Conservation (phyloP, 768 basidiomycete species). For the Dioszegia hungarica region DNA sequence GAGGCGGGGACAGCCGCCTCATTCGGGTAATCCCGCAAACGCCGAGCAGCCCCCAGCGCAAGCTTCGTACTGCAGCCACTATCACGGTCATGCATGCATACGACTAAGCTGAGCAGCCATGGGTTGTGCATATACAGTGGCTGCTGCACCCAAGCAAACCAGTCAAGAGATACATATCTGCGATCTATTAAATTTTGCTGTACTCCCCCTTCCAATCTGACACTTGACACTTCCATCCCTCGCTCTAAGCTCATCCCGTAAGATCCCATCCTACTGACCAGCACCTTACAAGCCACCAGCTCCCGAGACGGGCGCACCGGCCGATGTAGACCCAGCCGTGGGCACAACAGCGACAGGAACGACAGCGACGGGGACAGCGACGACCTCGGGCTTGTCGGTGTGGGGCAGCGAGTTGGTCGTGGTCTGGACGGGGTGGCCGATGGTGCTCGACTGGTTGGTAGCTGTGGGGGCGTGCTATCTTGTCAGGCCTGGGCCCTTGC, state of each 20-base stretch:
- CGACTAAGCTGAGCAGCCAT: too few species aligned
- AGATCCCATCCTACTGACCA: too few species aligned
- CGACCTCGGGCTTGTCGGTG: conserved; percentile 1
- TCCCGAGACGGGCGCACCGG: too few species aligned
- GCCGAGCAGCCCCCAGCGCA: too few species aligned
- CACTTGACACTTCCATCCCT: too few species aligned
- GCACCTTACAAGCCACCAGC: too few species aligned
- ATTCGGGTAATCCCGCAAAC: background rate
- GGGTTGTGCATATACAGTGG: background rate
- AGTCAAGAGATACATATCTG: background rate
- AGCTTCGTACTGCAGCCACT: too few species aligned
- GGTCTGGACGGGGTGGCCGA: conserved; percentile 26
- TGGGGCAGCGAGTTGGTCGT: conserved; percentile 45
- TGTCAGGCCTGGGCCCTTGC: background rate
- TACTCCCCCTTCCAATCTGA: too few species aligned
- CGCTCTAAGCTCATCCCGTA: too few species aligned
- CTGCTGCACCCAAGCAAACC: background rate
- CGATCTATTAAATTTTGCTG: background rate
- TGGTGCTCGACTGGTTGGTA: conserved; percentile 1
- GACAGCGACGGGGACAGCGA: background rate
- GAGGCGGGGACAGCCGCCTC: background rate
- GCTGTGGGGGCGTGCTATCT: background rate
- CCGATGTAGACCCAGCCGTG: too few species aligned
- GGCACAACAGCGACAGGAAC: too few species aligned
- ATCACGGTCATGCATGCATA: too few species aligned